Percentiles rank a stretch among this genome's conserved stretches.
phyloP scores from a whole-genome alignment of 2,329 filamentous ascomycete species.

The Fusarium anthophilum region DNA sequence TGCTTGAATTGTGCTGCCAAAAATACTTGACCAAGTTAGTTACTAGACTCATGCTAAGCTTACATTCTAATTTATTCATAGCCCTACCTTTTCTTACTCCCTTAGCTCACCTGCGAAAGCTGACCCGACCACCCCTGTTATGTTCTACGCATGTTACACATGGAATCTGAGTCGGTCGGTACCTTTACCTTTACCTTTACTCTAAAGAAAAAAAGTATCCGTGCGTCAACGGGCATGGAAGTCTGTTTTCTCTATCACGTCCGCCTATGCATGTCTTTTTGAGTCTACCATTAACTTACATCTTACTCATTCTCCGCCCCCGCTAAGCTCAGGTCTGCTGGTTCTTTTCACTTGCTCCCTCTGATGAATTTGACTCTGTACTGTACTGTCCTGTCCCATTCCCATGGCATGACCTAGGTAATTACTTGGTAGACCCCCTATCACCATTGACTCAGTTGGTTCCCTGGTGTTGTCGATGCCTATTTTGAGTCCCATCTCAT shows the following conservation, averaged over 20 bases:
- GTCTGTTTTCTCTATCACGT: constrained; percentile 35
- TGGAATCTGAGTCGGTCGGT: constrained; percentile 38
- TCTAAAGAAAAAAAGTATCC: constrained; percentile 12
- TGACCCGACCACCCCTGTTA: constrained; percentile 8
- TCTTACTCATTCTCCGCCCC: constrained; percentile 12
- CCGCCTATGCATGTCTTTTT: constrained; percentile 27
- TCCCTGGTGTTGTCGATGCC: constrained; percentile 24
- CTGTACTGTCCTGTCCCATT: background rate
- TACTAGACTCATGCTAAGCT: background rate
- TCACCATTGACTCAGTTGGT: constrained; percentile 9
- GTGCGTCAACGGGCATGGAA: constrained; percentile 19
- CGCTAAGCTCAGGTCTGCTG: constrained; percentile 33
- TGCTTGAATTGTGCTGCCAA: background rate
- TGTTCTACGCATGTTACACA: constrained; percentile 36
- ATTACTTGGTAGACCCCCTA: constrained; percentile 38
- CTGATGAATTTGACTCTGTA: constrained; percentile 17
- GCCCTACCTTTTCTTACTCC: background rate
- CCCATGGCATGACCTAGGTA: background rate
- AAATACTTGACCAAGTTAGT: background rate
- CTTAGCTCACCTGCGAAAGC: constrained; percentile 4
- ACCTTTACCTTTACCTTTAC: constrained; percentile 29
- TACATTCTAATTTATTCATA: background rate
- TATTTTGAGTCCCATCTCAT: constrained; percentile 9
- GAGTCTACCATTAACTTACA: constrained; percentile 17
- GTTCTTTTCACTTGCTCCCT: constrained; percentile 15